Evolutionary conservation across 768 basidiomycete genomes (phyloP), one percentile per base, ranked within the genome.

Genomic region (Tremella yokohamensis): DNA sequence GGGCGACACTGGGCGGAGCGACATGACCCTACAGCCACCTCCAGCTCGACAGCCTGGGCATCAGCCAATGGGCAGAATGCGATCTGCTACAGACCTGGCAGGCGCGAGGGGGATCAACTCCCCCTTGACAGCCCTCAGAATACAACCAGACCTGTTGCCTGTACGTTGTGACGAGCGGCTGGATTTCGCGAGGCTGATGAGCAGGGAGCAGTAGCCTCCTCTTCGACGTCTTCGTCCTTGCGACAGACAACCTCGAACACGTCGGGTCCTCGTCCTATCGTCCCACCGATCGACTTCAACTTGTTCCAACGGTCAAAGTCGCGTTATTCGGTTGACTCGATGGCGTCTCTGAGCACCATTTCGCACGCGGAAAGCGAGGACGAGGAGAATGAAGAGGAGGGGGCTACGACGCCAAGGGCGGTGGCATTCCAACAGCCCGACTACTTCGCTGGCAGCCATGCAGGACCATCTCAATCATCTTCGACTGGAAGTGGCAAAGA

Each of bases 391-490:
- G 52, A 56, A 11, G 19, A 58, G n/a, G 65, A 61, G 22, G 51
- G 45, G 13, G 61, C 66, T 8, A 63, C 65, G 2, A 71, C 69
- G 40, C 69, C 69, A 3, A 60, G 60, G 42, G 69, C 66, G 8
- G 58, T 51, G 1, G 49, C 38, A 6, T 54, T 48, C 3, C 38
- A 40, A 0, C 60, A 62, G 26, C 49, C 37, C 2, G 39, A 61
- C n/a, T 64, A 62, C 45, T 68, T 65, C 38, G 66, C 56, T 11
- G 12, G n/a, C 25, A 13, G 44, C n/a, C 8, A 39, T 25, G 12
- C 49, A 18, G 38, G 19, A n/a, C 16, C 40, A 18, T 19, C 50
- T 22, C 55, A 29, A 19, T 24, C 56, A 8, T 53, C 62, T 20
- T 37, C 24, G 20, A 26, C 50, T 34, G 12, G 50, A 22, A 7